Percentiles rank a stretch among this genome's conserved stretches.
Conservation (phyloP, 495 filamentous ascomycete genomes). For the Penicillium goetzii region DNA sequence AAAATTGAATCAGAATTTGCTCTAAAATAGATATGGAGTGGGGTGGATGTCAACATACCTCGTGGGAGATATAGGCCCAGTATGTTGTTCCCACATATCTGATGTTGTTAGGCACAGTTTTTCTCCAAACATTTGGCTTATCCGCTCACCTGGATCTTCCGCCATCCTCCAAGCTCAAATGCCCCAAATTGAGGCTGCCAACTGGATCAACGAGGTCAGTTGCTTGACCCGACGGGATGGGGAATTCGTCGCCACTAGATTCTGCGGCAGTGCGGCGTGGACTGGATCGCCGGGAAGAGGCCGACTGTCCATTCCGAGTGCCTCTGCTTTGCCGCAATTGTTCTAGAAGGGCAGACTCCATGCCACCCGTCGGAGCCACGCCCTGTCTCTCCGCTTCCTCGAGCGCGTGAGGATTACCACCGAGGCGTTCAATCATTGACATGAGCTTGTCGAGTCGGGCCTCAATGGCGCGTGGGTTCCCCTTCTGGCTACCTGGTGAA, state of each 20-base stretch:
- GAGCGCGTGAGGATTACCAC: constrained; percentile 36
- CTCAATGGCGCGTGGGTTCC: constrained; percentile 45
- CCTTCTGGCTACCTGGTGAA: constrained; percentile 29
- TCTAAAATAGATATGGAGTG: background rate
- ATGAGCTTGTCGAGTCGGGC: constrained; percentile 51
- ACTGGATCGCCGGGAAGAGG: constrained; percentile 33
- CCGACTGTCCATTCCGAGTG: constrained; percentile 21
- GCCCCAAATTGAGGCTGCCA: constrained; percentile 50
- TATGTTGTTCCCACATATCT: constrained; percentile 58
- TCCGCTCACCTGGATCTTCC: constrained; percentile 47
- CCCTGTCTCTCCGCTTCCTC: constrained; percentile 32
- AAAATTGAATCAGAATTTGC: background rate
- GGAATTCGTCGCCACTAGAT: constrained; percentile 50
- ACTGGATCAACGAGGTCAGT: constrained; percentile 51
- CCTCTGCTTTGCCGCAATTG: constrained; percentile 26
- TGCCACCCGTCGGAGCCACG: constrained; percentile 27
- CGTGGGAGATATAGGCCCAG: constrained; percentile 56
- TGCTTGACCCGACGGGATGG: constrained; percentile 49
- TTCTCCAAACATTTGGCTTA: background rate
- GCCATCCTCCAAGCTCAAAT: constrained; percentile 53
- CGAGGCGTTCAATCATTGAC: constrained; percentile 50
- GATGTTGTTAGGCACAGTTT: constrained; percentile 15
- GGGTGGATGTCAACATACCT: constrained; percentile 35
- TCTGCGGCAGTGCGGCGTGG: constrained; percentile 41
- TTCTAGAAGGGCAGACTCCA: constrained; percentile 24